Percentiles rank a stretch among this genome's conserved stretches.
Conservation (phyloP, 305 asterid species). For the Plantago rigida region DNA sequence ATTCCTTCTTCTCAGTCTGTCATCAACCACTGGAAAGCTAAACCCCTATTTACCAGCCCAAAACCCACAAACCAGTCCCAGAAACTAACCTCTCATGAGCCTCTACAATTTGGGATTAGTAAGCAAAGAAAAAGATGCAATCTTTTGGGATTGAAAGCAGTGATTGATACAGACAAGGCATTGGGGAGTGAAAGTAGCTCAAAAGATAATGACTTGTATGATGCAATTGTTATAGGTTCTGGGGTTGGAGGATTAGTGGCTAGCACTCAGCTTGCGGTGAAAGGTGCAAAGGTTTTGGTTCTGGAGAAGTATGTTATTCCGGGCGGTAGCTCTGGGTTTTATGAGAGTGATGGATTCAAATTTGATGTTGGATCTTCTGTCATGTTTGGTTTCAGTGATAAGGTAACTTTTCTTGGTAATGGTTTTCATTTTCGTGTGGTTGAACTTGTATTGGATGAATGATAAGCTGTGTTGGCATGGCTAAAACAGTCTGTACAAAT, state of each 20-base stretch:
- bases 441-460: not conserved
- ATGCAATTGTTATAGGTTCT: slow-evolving; percentile 89
- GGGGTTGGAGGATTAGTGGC: slow-evolving; percentile 94
- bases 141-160: slow-evolving; percentile 38
- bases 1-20: slow-evolving; percentile 30
- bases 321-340: slow-evolving; percentile 96
- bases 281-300: slow-evolving; percentile 84
- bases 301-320: slow-evolving; percentile 94
- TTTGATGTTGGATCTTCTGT: slow-evolving; percentile 98
- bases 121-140: slow-evolving; percentile 29
- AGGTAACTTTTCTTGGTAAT: slow-evolving; percentile 43
- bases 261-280: slow-evolving; percentile 91
- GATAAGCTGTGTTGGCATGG: not conserved
- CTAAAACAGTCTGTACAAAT: not conserved
- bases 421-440: not conserved
- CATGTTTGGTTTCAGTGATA: slow-evolving; percentile 97
- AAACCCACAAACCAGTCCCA: slow-evolving; percentile 27
- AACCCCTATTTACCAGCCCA: slow-evolving; percentile 25
- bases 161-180: slow-evolving; percentile 35
- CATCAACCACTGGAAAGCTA: slow-evolving; percentile 27
- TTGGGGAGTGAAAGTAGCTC: slow-evolving; percentile 29
- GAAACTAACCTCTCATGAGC: slow-evolving; percentile 23
- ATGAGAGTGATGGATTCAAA: slow-evolving; percentile 74
- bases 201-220: slow-evolving; percentile 35
- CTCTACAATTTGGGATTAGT: slow-evolving; percentile 25